Evolutionary conservation across 176 grass and related monocot species (phyloP).

Genomic region (Aegilops bicornis): DNA sequence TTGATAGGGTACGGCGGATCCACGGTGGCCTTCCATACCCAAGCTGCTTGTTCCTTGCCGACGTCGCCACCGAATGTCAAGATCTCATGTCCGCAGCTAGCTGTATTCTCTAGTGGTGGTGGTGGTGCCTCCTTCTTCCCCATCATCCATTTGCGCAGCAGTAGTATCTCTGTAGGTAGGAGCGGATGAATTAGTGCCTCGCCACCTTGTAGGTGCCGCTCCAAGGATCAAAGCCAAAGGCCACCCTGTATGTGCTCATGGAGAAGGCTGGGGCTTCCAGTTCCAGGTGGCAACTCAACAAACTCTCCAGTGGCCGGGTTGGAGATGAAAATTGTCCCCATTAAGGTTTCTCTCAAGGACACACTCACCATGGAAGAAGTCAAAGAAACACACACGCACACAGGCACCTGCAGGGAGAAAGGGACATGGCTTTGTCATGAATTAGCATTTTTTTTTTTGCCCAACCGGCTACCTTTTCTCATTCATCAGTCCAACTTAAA

Average conservation of each 20-base stretch:
- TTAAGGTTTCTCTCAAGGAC: too few relatives aligned
- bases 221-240: not conserved
- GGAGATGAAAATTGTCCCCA: not conserved
- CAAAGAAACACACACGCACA: too few relatives aligned
- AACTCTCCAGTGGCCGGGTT: constrained; percentile 8
- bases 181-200: not conserved
- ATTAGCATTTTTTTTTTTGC: too few relatives aligned
- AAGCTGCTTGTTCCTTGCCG: not conserved
- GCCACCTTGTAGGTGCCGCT: not conserved
- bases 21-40: not conserved
- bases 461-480: too few relatives aligned
- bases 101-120: not conserved
- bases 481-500: too few relatives aligned
- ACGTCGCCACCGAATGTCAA: not conserved
- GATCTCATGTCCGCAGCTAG: not conserved
- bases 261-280: not conserved
- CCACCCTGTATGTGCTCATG: not conserved
- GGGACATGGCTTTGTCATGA: too few relatives aligned
- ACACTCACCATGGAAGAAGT: too few relatives aligned
- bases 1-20: constrained; percentile 8
- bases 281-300: not conserved
- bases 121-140: too few relatives aligned
- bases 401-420: too few relatives aligned
- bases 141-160: too few relatives aligned
- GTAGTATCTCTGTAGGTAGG: not conserved